phyloP scores from a whole-genome alignment of 1,139 yeast species.

The Debaryomyces subglobosus region DNA sequence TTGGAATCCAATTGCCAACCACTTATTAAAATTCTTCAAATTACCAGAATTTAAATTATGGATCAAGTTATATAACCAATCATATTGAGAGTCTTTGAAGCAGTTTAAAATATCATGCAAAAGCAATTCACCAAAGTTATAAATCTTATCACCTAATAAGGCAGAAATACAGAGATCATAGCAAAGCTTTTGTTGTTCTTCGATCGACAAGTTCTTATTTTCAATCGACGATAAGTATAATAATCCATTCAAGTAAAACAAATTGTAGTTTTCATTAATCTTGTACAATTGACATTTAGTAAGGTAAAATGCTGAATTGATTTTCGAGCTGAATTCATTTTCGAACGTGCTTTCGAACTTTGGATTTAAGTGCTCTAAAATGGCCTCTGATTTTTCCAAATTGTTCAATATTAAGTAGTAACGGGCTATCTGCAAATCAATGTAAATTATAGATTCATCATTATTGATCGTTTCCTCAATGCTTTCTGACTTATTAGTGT shows the following conservation, averaged over 20 bases:
- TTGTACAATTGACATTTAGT: conserved; percentile 80
- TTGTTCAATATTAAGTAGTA: conserved; percentile 62
- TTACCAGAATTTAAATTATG: conserved; percentile 79
- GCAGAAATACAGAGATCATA: conserved; percentile 87
- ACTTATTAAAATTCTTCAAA: conserved; percentile 58
- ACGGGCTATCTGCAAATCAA: conserved; percentile 79
- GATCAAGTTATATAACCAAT: conserved; percentile 76
- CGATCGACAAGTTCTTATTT: conserved; percentile 34
- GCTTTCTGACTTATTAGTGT: conserved; percentile 32
- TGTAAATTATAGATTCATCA: conserved; percentile 55
- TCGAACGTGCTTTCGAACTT: conserved; percentile 52
- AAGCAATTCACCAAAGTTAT: conserved; percentile 93
- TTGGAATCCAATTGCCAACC: conserved; percentile 38
- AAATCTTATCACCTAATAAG: conserved; percentile 85
- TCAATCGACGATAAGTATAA: conserved; percentile 56
- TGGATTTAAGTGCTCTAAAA: conserved; percentile 63
- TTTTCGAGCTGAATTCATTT: conserved; percentile 65
- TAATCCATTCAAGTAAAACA: conserved; percentile 68
- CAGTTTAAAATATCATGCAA: conserved; percentile 80
- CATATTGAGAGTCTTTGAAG: conserved; percentile 53
- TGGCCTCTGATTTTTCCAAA: conserved; percentile 64
- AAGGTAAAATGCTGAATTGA: conserved; percentile 82
- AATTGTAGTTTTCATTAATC: conserved; percentile 74
- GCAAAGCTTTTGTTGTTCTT: conserved; percentile 53
- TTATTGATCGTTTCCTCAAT: conserved; percentile 40